phyloP scores from a whole-genome alignment of 2,329 filamentous ascomycete genomes.

The Fusarium aywerte region DNA sequence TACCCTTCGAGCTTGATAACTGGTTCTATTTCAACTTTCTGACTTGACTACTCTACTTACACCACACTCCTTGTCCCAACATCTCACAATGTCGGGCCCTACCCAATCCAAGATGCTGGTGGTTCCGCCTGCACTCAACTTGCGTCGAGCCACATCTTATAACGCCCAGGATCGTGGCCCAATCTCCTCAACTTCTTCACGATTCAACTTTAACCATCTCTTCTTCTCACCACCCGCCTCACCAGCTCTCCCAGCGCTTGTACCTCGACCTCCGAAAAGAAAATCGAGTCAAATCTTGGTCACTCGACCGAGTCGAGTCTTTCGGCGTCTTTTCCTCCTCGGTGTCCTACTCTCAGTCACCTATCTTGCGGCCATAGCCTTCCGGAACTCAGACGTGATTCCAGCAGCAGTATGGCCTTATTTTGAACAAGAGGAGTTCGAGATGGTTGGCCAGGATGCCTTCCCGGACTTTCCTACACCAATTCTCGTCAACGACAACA shows the following conservation, averaged over 20 bases:
- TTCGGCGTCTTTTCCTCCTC: slow-evolving; percentile 67
- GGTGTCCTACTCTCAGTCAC: slow-evolving; percentile 61
- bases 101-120: slow-evolving; percentile 63
- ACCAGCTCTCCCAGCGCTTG: slow-evolving; percentile 74
- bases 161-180: slow-evolving; percentile 63
- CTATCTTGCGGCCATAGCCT: slow-evolving; percentile 56
- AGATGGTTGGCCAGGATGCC: slow-evolving; percentile 72
- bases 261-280: slow-evolving; percentile 71
- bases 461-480: slow-evolving; percentile 80
- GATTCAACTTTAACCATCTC: slow-evolving; percentile 74
- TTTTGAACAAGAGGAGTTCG: slow-evolving; percentile 64
- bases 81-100: slow-evolving; percentile 54
- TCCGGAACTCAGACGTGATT: slow-evolving; percentile 46
- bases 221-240: slow-evolving; percentile 76
- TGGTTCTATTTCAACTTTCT: slow-evolving; percentile 27
- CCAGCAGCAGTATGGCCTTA: slow-evolving; percentile 53
- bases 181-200: slow-evolving; percentile 69
- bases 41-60: slow-evolving; percentile 15
- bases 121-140: slow-evolving; percentile 66
- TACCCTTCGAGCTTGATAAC: slow-evolving; percentile 37
- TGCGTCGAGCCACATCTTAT: slow-evolving; percentile 69
- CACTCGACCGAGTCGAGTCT: slow-evolving; percentile 66
- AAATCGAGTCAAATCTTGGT: slow-evolving; percentile 60
- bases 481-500: slow-evolving; percentile 73
- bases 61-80: neutral